These are phyloP conservation scores for Plasmodium gonderi DNA, from an alignment of 169 alveolate species.

Conservation along the genomic window DNA sequence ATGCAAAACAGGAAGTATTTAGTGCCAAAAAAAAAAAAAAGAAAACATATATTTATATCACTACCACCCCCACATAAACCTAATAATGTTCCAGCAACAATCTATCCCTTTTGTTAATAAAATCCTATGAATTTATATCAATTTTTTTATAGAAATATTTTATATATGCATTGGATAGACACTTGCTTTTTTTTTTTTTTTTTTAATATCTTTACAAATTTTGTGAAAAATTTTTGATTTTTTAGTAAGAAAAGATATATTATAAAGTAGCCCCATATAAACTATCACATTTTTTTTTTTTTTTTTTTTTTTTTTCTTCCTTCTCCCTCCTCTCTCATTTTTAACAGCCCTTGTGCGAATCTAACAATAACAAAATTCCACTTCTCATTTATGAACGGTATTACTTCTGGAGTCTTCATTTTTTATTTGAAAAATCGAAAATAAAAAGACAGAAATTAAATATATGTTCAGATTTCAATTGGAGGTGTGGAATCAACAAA, in stretches of 20 bases:
- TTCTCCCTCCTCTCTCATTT: not conserved
- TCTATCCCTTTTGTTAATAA: too few relatives aligned
- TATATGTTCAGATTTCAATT: not conserved
- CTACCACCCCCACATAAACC: too few relatives aligned
- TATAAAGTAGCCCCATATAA: not conserved
- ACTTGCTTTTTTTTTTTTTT: too few relatives aligned
- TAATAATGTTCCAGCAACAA: too few relatives aligned
- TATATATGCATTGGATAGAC: too few relatives aligned
- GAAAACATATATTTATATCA: too few relatives aligned
- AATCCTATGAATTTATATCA: too few relatives aligned
- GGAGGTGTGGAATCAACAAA: not conserved
- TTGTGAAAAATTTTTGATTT: not conserved
- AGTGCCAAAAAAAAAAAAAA: not conserved
- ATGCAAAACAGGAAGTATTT: not conserved
- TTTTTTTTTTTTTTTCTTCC: not conserved
- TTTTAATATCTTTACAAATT: not conserved
- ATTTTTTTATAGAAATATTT: too few relatives aligned
- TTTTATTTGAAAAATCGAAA: slow-evolving; percentile 58
- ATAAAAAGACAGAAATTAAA: slow-evolving; percentile 61
- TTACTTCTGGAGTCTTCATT: slow-evolving; percentile 68
- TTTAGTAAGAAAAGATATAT: too few relatives aligned
- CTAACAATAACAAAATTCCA: slow-evolving; percentile 10
- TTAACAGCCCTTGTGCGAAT: slow-evolving; percentile 27
- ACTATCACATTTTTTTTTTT: not conserved
- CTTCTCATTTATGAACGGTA: slow-evolving; percentile 60